Conservation (phyloP, 805 yeast genomes). For the Yamadazyma olivae region DNA sequence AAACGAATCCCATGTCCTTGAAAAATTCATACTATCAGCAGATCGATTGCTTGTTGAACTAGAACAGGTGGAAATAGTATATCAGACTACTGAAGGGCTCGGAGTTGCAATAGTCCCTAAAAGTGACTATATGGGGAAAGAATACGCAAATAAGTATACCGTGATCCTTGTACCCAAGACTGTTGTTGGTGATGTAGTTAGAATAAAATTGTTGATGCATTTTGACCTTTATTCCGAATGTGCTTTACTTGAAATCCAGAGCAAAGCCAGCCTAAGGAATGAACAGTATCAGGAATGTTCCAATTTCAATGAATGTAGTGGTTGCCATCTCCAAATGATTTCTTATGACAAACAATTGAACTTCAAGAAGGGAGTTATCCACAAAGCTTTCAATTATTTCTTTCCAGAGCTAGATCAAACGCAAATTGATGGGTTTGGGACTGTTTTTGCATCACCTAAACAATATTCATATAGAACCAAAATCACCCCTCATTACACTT, state of each 20-base stretch:
- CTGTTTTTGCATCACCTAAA: conserved; percentile 32
- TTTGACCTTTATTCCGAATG: conserved; percentile 30
- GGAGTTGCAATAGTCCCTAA: conserved; percentile 33
- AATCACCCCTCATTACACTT: conserved; percentile 36
- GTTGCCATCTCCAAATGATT: conserved; percentile 44
- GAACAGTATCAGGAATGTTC: conserved; percentile 28
- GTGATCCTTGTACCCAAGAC: conserved; percentile 37
- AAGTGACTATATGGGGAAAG: conserved; percentile 1
- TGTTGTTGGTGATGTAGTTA: conserved; percentile 35
- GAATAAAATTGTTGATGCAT: conserved; percentile 26
- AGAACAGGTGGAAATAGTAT: conserved; percentile 21
- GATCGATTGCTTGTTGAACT: no score
- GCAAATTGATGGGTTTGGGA: conserved; percentile 17
- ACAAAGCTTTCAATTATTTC: conserved; percentile 33
- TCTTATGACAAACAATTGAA: conserved; percentile 34
- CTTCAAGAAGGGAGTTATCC: conserved; percentile 26
- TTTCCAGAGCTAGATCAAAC: conserved; percentile 20
- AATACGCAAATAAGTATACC: conserved; percentile 11
- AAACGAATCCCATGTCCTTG: no score
- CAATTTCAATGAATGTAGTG: conserved; percentile 35
- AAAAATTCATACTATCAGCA: no score
- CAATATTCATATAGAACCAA: conserved; percentile 39
- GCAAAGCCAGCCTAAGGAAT: conserved; percentile 17
- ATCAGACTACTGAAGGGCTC: conserved; percentile 32
- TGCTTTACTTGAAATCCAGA: conserved; percentile 16